phyloP scores from a whole-genome alignment of 345 rosid genomes.

The Rhodamnia rubescens region DNA sequence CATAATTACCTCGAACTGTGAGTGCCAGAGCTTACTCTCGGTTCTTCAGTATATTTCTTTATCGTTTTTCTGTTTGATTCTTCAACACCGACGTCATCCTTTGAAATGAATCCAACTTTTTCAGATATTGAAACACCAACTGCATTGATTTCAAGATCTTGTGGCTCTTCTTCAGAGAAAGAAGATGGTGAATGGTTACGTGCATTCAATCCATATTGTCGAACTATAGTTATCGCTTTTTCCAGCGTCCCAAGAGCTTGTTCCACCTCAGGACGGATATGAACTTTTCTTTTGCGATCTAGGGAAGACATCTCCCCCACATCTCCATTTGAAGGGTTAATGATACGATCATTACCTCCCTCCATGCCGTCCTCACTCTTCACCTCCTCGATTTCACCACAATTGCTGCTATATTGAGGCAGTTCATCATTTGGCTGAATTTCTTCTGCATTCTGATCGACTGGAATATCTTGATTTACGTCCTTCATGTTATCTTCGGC shows the following conservation, averaged over 20 bases:
- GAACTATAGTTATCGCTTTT: slow-evolving; percentile 46
- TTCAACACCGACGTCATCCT: slow-evolving; percentile 13
- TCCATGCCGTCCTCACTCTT: slow-evolving; percentile 10
- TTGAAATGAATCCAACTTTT: slow-evolving; percentile 9
- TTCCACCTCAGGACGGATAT: slow-evolving; percentile 53
- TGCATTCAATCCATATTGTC: slow-evolving; percentile 21
- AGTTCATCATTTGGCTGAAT: background rate
- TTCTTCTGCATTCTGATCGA: slow-evolving; percentile 1
- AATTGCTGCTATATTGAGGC: slow-evolving; percentile 14
- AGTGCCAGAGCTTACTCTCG: slow-evolving; percentile 16
- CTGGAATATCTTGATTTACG: slow-evolving; percentile 4
- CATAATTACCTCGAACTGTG: slow-evolving; percentile 22
- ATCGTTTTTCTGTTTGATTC: slow-evolving; percentile 6
- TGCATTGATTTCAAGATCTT: slow-evolving; percentile 4
- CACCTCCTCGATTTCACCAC: slow-evolving; percentile 63
- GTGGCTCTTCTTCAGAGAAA: slow-evolving; percentile 21
- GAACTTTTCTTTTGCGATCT: slow-evolving; percentile 12
- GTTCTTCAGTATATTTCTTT: slow-evolving; percentile 26
- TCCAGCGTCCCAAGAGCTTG: slow-evolving; percentile 72
- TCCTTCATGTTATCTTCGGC: background rate
- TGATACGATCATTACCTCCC: slow-evolving; percentile 2
- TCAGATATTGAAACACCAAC: slow-evolving; percentile 8
- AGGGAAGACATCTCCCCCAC: background rate
- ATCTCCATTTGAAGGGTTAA: background rate
- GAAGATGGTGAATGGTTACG: slow-evolving; percentile 10